Evolutionary conservation across 257 asterid genomes (phyloP).

Genomic region (Paulownia fortunei): DNA sequence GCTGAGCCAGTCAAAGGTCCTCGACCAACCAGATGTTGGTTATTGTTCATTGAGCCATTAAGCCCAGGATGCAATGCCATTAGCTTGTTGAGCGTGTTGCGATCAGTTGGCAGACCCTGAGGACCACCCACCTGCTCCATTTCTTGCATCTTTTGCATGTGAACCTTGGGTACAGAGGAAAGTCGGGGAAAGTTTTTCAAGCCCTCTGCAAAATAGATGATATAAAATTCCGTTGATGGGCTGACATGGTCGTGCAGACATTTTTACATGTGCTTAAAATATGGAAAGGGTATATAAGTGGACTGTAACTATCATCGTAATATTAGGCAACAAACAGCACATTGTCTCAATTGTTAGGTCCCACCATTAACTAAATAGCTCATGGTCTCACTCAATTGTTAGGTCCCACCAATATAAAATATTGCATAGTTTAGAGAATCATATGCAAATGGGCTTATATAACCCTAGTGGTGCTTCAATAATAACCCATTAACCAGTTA

Average conservation of each 20-base stretch:
- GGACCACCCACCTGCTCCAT: conserved; percentile 60
- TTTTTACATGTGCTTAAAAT: not conserved
- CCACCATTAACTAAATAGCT: not conserved
- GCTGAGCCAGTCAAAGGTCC: conserved; percentile 72
- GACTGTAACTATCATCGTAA: not conserved
- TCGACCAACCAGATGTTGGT: conserved; percentile 57
- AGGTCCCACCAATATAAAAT: not conserved
- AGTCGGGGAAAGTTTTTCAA: conserved; percentile 74
- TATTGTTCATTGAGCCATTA: conserved; percentile 51
- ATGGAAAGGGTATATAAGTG: not conserved
- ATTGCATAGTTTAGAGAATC: not conserved
- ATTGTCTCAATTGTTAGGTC: not conserved
- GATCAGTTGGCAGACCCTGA: conserved; percentile 60
- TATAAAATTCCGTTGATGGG: not conserved
- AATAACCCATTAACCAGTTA: not conserved
- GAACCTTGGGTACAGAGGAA: conserved; percentile 49
- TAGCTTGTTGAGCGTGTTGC: conserved; percentile 59
- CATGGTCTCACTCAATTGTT: not conserved
- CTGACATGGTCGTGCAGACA: not conserved
- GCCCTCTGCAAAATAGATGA: conserved; percentile 64
- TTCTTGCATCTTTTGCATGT: conserved; percentile 57
- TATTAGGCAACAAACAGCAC: not conserved
- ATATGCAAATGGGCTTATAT: not conserved
- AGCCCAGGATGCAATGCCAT: conserved; percentile 67
- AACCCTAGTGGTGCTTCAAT: not conserved